Evolutionary conservation across 805 yeast genomes (phyloP).

Genomic region (Cyberlindnera bimundalis): DNA sequence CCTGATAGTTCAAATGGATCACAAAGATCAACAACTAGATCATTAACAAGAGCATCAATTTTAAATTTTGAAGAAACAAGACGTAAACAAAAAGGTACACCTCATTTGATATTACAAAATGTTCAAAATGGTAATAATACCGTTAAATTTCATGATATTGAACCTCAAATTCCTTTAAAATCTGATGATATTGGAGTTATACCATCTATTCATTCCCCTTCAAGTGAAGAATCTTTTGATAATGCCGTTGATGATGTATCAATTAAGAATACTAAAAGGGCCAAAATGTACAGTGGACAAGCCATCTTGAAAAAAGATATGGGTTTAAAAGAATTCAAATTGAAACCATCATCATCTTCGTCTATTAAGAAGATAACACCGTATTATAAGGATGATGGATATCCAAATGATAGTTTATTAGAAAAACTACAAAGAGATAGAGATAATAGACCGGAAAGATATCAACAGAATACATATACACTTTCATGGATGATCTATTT

Average conservation of each 20-base stretch:
- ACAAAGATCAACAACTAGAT: conserved; percentile 4
- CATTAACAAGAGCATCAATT: conserved; percentile 14
- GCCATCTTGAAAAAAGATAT: conserved; percentile 6
- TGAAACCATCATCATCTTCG: conserved; percentile 5
- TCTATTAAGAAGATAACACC: neutral
- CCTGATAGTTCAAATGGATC: too few species aligned
- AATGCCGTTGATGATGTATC: conserved; percentile 11
- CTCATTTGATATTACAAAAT: conserved; percentile 14
- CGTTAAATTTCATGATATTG: conserved; percentile 3
- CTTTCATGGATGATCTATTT: conserved; percentile 9
- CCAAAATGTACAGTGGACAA: conserved; percentile 8
- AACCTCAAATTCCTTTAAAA: neutral
- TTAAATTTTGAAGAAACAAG: conserved; percentile 24
- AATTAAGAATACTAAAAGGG: conserved; percentile 4
- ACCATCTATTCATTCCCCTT: conserved; percentile 18
- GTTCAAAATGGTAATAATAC: conserved; percentile 1
- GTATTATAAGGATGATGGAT: conserved; percentile 4
- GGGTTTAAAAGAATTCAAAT: conserved; percentile 12
- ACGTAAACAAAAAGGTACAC: conserved; percentile 24
- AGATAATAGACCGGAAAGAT: conserved; percentile 4
- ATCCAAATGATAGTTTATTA: conserved; percentile 10
- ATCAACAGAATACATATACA: conserved; percentile 6
- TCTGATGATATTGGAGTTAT: conserved; percentile 6
- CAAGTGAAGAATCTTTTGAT: conserved; percentile 7
- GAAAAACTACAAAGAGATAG: conserved; percentile 23